Base-by-base conservation (phyloP, 495 filamentous ascomycete genomes). In the Lindgomyces ingoldianus region DNA sequence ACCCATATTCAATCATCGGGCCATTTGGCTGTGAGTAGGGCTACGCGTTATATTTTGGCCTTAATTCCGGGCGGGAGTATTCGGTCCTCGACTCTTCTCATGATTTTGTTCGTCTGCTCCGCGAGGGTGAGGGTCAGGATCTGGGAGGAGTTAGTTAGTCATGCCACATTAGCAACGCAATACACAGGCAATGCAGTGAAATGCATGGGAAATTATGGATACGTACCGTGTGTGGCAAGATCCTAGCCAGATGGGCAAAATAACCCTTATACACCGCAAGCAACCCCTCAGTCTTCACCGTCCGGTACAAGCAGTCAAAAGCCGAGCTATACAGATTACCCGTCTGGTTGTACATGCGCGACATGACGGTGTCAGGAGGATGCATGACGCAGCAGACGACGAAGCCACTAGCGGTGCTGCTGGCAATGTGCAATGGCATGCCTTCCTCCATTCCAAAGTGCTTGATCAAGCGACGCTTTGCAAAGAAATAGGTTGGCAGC, bases 351-450 rank as follows among this genome's bases (percentile, higher is more conserved):
- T 99, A 99, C 83, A 99, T 89, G 33, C 94, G 88, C 52, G 89
- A 92, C 94, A 99, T 99, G 77, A 99, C 91, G 9, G 95, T 98
- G 74, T 99, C 94, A 69, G 94, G 94, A 30, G 94, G 94, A 74
- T 99, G 95, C 94, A 99, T 99, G 61, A 96, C 86, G 69, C 90
- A 91, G 78, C 95, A 98, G 0, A 99, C 94, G 3, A 96, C 95
- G 68, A 99, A 95, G 6, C 94, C 94, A 66, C 91, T 96, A 3
- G 85, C 89, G 2, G 94, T 86, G 73, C 90, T 95, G 74, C 91
- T 95, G 12, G 90, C 84, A 55, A 99, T 74, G 73, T 99, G 94
- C 65, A 98, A 79, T 46, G 87, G 84, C n/a, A 91, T 85, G 3
- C 94, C 93, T 62, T 99, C 95, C 72, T 91, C 79, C 87, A 97